Percentiles rank a stretch among this genome's conserved stretches.
These are phyloP conservation scores for Neopestalotiopsis sp. DNA, from an alignment of 2,329 filamentous ascomycete species.

Conservation along the genomic window DNA sequence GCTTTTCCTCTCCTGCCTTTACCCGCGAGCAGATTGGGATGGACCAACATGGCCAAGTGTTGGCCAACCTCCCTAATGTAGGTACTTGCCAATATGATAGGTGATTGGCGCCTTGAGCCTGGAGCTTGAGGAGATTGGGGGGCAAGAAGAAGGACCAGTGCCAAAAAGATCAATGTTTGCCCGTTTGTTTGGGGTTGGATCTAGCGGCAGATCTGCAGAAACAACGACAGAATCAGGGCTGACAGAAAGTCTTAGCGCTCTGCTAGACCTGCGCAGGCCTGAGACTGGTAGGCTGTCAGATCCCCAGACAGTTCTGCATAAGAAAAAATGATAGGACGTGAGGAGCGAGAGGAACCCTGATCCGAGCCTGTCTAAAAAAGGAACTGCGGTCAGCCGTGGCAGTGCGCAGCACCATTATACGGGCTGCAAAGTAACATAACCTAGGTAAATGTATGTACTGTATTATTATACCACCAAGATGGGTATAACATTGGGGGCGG, in stretches of 20 bases:
- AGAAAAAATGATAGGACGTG: background rate
- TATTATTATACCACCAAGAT: background rate
- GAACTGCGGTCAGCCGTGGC: background rate
- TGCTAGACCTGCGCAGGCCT: background rate
- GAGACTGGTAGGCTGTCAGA: background rate
- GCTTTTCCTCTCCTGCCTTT: constrained; percentile 16
- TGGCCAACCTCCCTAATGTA: background rate
- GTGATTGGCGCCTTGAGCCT: background rate
- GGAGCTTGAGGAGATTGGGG: background rate
- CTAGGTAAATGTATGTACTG: background rate
- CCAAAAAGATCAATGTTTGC: background rate
- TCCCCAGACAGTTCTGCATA: background rate
- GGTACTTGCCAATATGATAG: too few species aligned
- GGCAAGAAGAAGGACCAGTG: background rate
- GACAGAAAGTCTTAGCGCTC: constrained; percentile 2
- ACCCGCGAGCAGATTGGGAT: constrained; percentile 23
- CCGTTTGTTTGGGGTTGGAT: background rate
- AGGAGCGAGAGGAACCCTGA: background rate
- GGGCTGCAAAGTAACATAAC: background rate
- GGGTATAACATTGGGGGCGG: background rate
- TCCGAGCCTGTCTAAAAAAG: background rate
- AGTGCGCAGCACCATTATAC: background rate
- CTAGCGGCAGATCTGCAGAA: background rate
- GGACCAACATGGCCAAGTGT: background rate
- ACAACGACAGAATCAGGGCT: background rate